Conservation (phyloP, 768 basidiomycete species). For the Trametes gibbosa region DNA sequence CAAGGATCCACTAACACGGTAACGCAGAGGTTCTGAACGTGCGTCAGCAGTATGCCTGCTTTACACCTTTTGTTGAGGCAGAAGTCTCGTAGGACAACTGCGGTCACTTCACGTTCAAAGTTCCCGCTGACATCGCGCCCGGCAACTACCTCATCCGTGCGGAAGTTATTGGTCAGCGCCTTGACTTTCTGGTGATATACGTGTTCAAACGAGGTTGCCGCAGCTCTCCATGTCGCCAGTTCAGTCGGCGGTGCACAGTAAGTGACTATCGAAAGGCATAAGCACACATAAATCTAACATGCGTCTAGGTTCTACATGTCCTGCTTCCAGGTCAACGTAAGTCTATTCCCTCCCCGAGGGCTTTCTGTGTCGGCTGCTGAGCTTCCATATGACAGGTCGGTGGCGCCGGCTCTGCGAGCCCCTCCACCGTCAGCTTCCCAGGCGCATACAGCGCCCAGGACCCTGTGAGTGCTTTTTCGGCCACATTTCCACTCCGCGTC, state of each 20-base stretch:
- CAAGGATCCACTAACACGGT: neutral
- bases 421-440: conserved; percentile 41
- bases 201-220: neutral
- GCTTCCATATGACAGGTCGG: conserved; percentile 27
- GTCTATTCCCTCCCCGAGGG: neutral
- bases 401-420: conserved; percentile 35
- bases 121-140: conserved; percentile 40
- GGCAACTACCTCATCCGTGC: conserved; percentile 50
- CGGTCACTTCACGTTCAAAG: conserved; percentile 51
- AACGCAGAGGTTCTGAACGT: conserved; percentile 35
- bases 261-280: neutral
- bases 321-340: conserved; percentile 42
- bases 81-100: conserved; percentile 41
- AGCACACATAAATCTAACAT: neutral
- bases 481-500: neutral
- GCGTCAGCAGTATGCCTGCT: neutral
- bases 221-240: conserved; percentile 52
- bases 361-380: neutral
- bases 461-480: conserved; percentile 19
- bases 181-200: neutral
- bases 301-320: conserved; percentile 41
- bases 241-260: conserved; percentile 40
- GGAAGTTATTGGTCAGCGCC: conserved; percentile 43
- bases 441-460: conserved; percentile 41
- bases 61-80: too few relatives aligned